Evolutionary conservation across 2,329 filamentous ascomycete species (phyloP).

Genomic region (Dothidotthia symphoricarpi): DNA sequence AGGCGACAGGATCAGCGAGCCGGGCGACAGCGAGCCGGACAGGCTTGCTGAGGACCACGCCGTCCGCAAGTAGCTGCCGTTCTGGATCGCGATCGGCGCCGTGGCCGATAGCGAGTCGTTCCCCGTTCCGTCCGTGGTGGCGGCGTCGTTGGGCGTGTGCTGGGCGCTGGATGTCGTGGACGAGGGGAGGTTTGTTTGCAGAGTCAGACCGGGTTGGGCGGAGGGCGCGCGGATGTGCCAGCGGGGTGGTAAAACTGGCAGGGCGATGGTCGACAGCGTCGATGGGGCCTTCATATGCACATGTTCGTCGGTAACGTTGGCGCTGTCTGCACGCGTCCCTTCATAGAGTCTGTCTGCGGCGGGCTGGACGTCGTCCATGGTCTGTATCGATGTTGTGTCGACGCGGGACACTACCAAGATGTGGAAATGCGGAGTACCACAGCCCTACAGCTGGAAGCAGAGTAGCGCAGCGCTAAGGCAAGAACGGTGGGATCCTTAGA

Average conservation of each 20-base stretch:
- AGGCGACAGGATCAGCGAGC: conserved; percentile 49
- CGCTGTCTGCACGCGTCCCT: not conserved
- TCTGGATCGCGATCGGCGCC: conserved; percentile 41
- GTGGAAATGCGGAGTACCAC: too few relatives aligned
- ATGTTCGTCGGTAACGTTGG: not conserved
- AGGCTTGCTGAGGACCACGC: conserved; percentile 47
- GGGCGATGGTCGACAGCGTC: conserved; percentile 8
- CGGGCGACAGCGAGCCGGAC: conserved; percentile 46
- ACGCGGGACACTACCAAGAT: too few relatives aligned
- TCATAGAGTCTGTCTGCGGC: too few relatives aligned
- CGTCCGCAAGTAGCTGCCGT: conserved; percentile 39
- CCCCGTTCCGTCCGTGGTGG: conserved; percentile 34
- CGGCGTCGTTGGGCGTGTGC: conserved; percentile 22
- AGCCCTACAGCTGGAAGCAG: too few relatives aligned
- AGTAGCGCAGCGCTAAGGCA: too few relatives aligned
- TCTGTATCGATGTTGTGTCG: too few relatives aligned
- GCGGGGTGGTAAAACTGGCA: conserved; percentile 17
- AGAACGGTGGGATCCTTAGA: too few relatives aligned
- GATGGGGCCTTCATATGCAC: conserved; percentile 5
- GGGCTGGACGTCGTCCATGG: too few relatives aligned
- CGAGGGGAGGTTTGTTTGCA: conserved; percentile 35
- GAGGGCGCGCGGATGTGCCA: conserved; percentile 28
- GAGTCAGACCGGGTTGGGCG: conserved; percentile 18
- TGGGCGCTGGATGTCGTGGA: conserved; percentile 21
- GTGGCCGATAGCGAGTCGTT: conserved; percentile 35